phyloP scores from a whole-genome alignment of 2,329 filamentous ascomycete genomes.

The Aureobasidium melanogenum region DNA sequence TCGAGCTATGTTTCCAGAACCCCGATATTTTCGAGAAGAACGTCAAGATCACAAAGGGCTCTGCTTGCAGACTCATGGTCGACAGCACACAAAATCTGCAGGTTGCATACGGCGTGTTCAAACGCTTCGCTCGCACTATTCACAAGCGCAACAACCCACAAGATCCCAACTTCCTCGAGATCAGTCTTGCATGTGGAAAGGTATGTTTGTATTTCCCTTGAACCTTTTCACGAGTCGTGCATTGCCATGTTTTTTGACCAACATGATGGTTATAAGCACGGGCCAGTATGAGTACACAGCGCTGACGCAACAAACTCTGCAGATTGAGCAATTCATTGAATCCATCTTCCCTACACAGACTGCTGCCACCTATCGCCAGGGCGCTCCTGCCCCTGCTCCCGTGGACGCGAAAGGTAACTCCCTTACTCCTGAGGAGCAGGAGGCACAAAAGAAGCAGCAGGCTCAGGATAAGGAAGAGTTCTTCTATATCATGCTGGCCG shows the following conservation, averaged over 20 bases:
- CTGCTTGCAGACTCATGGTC: slow-evolving; percentile 84
- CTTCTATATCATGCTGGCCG: slow-evolving; percentile 56
- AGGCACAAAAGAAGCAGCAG: slow-evolving; percentile 43
- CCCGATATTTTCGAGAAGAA: slow-evolving; percentile 75
- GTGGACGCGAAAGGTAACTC: slow-evolving; percentile 41
- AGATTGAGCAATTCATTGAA: slow-evolving; percentile 17
- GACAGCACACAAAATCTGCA: slow-evolving; percentile 86
- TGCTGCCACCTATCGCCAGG: slow-evolving; percentile 42
- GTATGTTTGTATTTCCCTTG: slow-evolving; percentile 34
- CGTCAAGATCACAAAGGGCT: slow-evolving; percentile 93
- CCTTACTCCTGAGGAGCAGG: slow-evolving; percentile 46
- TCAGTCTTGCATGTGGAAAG: slow-evolving; percentile 83
- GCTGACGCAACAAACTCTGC: slow-evolving; percentile 12
- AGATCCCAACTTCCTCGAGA: slow-evolving; percentile 86
- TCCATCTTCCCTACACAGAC: slow-evolving; percentile 62
- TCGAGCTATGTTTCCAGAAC: slow-evolving; percentile 89
- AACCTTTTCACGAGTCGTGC: not conserved
- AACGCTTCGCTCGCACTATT: slow-evolving; percentile 67
- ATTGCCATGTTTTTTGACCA: not conserved
- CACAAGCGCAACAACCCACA: slow-evolving; percentile 88
- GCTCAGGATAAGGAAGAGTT: slow-evolving; percentile 46
- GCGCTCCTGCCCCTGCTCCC: slow-evolving; percentile 19
- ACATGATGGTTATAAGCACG: not conserved
- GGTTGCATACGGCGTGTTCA: slow-evolving; percentile 74
- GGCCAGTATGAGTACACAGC: not conserved